Base-by-base conservation (phyloP, 1,284 basidiomycete species). In the Tilletia setariae region DNA sequence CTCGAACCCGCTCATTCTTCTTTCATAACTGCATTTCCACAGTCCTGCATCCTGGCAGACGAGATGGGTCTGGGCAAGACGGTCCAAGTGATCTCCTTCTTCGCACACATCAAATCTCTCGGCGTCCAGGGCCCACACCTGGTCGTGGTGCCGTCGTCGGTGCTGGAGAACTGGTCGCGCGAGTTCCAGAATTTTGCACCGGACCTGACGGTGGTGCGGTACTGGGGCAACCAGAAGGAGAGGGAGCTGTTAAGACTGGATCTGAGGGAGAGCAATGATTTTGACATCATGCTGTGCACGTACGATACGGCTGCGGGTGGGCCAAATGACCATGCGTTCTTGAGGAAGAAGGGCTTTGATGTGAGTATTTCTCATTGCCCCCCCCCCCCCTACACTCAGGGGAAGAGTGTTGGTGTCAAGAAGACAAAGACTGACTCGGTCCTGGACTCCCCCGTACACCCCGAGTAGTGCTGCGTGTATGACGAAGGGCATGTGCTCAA, bases 401-500 rank as follows among this genome's bases (percentile, higher is more conserved):
- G n/a, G n/a, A n/a, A n/a, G n/a, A n/a, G n/a, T n/a, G n/a, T n/a
- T n/a, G n/a, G n/a, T n/a, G n/a, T n/a, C n/a, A n/a, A n/a, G n/a
- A n/a, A n/a, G n/a, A n/a, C n/a, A n/a, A n/a, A n/a, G n/a, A n/a
- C n/a, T n/a, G n/a, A n/a, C n/a, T n/a, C n/a, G n/a, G n/a, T n/a
- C n/a, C n/a, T n/a, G n/a, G n/a, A n/a, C n/a, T n/a, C n/a, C n/a
- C n/a, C n/a, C n/a, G n/a, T n/a, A n/a, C n/a, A n/a, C n/a, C n/a
- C n/a, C n/a, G n/a, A n/a, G n/a, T 42, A 67, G 66, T 59, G 40
- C n/a, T 79, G 78, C 63, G 89, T 98, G 49, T 98, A 92, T 77
- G 94, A 97, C 79, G 95, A 98, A 83, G 96, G 93, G 0, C 94
- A 97, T 82, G 89, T 94, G 73, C 86, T 99, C 73, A 99, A 99